Percentiles rank a stretch among this genome's conserved stretches.
Conservation (phyloP, 2,329 filamentous ascomycete species). For the Diaporthe velutina region DNA sequence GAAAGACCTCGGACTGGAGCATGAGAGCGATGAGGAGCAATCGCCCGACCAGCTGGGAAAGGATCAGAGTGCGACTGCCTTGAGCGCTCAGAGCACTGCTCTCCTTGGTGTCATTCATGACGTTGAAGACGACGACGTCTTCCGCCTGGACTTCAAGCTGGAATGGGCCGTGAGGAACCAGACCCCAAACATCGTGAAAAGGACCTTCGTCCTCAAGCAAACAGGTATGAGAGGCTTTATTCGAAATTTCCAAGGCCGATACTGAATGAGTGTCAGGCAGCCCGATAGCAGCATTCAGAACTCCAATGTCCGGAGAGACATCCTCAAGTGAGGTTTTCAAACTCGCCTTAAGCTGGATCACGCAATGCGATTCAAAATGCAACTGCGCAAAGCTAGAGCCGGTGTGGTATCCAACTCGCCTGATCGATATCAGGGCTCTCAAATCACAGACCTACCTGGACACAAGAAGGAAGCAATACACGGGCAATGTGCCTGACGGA, state of each 20-base stretch:
- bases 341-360: slow-evolving; percentile 5
- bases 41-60: not conserved
- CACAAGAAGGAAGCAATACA: not conserved
- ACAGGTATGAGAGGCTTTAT: not conserved
- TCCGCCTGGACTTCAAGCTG: not conserved
- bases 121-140: not conserved
- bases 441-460: not conserved
- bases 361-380: not conserved
- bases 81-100: slow-evolving; percentile 4
- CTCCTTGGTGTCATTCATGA: not conserved
- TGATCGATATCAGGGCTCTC: slow-evolving; percentile 1
- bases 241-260: not conserved
- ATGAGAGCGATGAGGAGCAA: not conserved
- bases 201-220: slow-evolving; percentile 21
- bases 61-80: not conserved
- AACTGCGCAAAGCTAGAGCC: not conserved
- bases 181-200: not conserved
- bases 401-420: slow-evolving; percentile 3
- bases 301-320: not conserved
- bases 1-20: not conserved
- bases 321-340: slow-evolving; percentile 3
- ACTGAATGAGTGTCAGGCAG: not conserved
- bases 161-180: not conserved
- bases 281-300: not conserved
- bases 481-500: not conserved